A percentile compares a stretch with the other conserved stretches of the same genome.
Evolutionary conservation across 805 yeast species (phyloP).

Genomic region (Wickerhamiella spandovensis): DNA sequence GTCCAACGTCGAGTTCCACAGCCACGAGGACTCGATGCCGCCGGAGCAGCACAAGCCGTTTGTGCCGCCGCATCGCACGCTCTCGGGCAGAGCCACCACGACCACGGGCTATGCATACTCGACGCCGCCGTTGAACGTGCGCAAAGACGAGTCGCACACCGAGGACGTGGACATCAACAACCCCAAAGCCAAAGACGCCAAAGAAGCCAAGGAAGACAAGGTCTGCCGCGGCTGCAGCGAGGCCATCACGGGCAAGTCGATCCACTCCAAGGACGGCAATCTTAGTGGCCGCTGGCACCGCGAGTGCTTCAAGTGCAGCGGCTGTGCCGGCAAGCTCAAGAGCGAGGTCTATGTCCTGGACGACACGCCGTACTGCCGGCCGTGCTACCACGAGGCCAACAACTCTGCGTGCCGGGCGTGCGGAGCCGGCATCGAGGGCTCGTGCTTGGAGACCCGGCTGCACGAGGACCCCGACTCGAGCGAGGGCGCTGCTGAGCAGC

Average conservation of each 20-base stretch:
- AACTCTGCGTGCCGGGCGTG: constrained; percentile 65
- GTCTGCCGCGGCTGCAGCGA: constrained; percentile 58
- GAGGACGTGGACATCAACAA: not conserved
- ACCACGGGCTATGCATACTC: not conserved
- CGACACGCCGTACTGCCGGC: constrained; percentile 71
- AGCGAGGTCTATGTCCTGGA: constrained; percentile 47
- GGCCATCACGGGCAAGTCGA: constrained; percentile 48
- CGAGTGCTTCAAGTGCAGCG: constrained; percentile 62
- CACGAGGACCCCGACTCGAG: constrained; percentile 10
- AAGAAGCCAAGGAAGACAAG: constrained; percentile 3
- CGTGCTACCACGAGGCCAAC: constrained; percentile 63
- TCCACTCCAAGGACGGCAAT: constrained; percentile 66
- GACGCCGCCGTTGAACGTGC: not conserved
- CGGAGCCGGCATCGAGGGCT: constrained; percentile 71
- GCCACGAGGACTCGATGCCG: not conserved
- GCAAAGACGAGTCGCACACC: not conserved
- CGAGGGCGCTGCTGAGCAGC: constrained; percentile 45
- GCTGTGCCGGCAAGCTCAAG: constrained; percentile 34
- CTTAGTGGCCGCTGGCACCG: constrained; percentile 83
- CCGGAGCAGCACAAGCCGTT: not conserved
- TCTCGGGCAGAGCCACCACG: not conserved
- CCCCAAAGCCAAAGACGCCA: not conserved
- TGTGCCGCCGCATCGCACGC: not conserved
- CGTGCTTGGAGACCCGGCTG: constrained; percentile 52
- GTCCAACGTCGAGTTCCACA: not conserved